These are phyloP conservation scores for Pterula multifida DNA, from an alignment of 1,284 basidiomycete genomes.

Conservation along the genomic window DNA sequence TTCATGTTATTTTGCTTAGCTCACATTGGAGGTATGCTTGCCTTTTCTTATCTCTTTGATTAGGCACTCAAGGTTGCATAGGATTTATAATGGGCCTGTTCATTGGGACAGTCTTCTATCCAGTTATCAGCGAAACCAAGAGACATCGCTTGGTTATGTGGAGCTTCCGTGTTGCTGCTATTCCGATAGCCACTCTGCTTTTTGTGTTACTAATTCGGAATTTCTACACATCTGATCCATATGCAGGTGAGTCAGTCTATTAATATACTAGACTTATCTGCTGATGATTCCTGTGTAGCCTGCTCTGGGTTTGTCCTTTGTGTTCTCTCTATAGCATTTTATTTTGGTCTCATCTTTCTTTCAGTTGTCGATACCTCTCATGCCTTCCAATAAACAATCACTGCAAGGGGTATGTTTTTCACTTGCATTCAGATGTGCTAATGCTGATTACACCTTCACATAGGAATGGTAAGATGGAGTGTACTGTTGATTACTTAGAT, in stretches of 20 bases:
- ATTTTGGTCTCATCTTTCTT: slow-evolving; percentile 47
- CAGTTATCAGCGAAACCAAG: slow-evolving; percentile 72
- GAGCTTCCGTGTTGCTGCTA: slow-evolving; percentile 59
- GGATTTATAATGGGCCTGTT: slow-evolving; percentile 77
- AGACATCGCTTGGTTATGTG: slow-evolving; percentile 69
- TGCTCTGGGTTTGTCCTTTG: slow-evolving; percentile 1
- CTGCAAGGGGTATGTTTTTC: slow-evolving; percentile 55
- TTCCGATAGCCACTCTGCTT: slow-evolving; percentile 66
- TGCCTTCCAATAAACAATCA: slow-evolving; percentile 82
- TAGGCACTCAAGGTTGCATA: not conserved
- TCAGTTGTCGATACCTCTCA: slow-evolving; percentile 69
- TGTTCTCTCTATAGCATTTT: too few relatives aligned
- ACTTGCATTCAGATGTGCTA: not conserved
- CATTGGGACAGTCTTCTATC: slow-evolving; percentile 74
- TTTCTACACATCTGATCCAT: slow-evolving; percentile 82
- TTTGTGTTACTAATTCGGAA: slow-evolving; percentile 79
- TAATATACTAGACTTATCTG: not conserved
- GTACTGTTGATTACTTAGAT: not conserved
- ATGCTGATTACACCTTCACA: not conserved
- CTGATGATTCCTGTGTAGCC: not conserved
- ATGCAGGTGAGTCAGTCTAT: slow-evolving; percentile 41
- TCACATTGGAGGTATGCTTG: slow-evolving; percentile 50
- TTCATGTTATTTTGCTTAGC: slow-evolving; percentile 24
- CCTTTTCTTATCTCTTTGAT: not conserved
- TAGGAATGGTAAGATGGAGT: not conserved